Conservation (phyloP, 345 rosid species). For the Zanthoxylum bungeanum region DNA sequence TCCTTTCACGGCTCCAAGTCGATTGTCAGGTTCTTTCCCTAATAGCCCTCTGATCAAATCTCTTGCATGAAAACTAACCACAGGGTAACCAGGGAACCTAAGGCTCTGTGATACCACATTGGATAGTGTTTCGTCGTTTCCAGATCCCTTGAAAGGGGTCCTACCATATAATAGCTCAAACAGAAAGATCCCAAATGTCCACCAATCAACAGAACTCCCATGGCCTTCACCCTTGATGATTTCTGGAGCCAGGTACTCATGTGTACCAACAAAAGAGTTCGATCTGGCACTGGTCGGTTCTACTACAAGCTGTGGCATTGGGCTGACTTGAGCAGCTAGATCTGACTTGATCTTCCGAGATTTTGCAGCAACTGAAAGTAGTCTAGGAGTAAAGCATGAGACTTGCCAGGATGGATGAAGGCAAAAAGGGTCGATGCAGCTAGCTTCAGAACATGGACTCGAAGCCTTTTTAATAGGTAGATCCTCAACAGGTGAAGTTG, state of each 20-base stretch:
- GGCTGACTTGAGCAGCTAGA: slow-evolving; percentile 52
- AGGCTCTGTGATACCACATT: slow-evolving; percentile 64
- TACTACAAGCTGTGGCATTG: slow-evolving; percentile 70
- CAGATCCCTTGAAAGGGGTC: slow-evolving; percentile 72
- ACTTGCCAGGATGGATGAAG: slow-evolving; percentile 77
- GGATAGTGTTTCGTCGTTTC: slow-evolving; percentile 63
- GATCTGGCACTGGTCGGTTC: slow-evolving; percentile 80
- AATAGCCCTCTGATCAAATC: slow-evolving; percentile 67
- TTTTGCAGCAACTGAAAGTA: slow-evolving; percentile 54
- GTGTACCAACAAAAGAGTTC: slow-evolving; percentile 79
- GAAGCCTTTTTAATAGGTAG: slow-evolving; percentile 44
- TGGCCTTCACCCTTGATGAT: slow-evolving; percentile 80
- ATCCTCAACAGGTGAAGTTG: slow-evolving; percentile 40
- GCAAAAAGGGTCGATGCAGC: slow-evolving; percentile 80
- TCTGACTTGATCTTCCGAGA: slow-evolving; percentile 60
- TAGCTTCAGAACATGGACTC: slow-evolving; percentile 63
- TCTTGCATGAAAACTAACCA: slow-evolving; percentile 59
- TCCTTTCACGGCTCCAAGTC: slow-evolving; percentile 64
- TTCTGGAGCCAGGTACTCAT: slow-evolving; percentile 80
- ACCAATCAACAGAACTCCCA: slow-evolving; percentile 84
- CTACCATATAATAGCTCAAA: slow-evolving; percentile 65
- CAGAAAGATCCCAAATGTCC: slow-evolving; percentile 77
- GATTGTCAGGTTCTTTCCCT: slow-evolving; percentile 61
- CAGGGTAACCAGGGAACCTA: slow-evolving; percentile 53
- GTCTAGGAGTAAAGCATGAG: slow-evolving; percentile 74